A percentile compares a stretch with the other conserved stretches of the same genome.
phyloP scores from a whole-genome alignment of 2,329 filamentous ascomycete species.

The Cercospora sojina region DNA sequence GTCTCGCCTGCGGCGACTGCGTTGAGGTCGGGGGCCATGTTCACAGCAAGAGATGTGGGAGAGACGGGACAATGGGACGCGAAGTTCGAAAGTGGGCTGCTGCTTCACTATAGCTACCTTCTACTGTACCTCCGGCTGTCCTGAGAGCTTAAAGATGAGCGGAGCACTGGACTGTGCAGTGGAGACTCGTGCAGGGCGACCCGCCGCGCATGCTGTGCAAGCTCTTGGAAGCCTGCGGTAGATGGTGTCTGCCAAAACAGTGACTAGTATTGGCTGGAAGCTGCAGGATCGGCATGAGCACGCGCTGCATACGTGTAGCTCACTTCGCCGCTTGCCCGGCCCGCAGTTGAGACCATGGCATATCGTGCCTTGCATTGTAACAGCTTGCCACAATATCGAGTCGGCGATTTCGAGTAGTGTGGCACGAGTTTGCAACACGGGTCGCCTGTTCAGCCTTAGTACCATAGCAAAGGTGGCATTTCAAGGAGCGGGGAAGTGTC shows the following conservation, averaged over 20 bases:
- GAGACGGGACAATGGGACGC: background rate
- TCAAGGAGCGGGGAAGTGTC: background rate
- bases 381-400: background rate
- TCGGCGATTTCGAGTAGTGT: background rate
- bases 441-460: background rate
- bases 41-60: background rate
- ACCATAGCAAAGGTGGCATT: background rate
- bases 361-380: background rate
- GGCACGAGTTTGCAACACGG: background rate
- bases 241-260: background rate
- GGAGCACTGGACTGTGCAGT: conserved; percentile 7
- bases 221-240: background rate
- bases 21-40: conserved; percentile 48
- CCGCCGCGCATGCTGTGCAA: conserved; percentile 1
- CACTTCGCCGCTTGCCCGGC: background rate
- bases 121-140: background rate
- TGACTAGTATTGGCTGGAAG: background rate
- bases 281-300: background rate
- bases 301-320: background rate
- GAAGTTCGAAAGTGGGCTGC: background rate
- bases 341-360: background rate
- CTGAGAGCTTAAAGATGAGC: background rate
- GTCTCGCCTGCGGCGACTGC: conserved; percentile 37
- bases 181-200: background rate
- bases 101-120: conserved; percentile 1